Evolutionary conservation across 768 basidiomycete genomes (phyloP).

Genomic region (Russula olivacea): DNA sequence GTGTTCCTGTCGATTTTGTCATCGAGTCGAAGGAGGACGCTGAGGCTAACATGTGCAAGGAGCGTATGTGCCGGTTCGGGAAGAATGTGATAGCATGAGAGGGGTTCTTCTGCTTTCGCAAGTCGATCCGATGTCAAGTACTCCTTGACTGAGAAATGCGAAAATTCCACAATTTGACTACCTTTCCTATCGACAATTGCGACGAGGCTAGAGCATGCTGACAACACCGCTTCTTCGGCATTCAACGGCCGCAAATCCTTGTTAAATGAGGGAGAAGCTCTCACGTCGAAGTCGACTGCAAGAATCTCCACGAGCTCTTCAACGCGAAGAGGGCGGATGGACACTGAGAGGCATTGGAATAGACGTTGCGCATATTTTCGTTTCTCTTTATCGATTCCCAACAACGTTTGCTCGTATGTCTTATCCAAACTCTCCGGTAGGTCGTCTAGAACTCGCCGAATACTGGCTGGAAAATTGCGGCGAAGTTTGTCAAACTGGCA

Average conservation of each 20-base stretch:
- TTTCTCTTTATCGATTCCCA: conserved; percentile 5
- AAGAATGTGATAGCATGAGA: conserved; percentile 5
- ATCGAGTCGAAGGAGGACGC: not conserved
- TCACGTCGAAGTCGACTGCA: not conserved
- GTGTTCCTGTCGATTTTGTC: not conserved
- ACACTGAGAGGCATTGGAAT: conserved; percentile 3
- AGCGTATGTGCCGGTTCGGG: not conserved
- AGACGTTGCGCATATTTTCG: conserved; percentile 6
- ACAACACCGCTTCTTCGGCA: conserved; percentile 5
- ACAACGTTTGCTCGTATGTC: conserved; percentile 1
- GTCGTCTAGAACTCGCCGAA: not conserved
- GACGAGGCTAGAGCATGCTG: conserved; percentile 4
- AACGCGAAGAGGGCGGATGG: conserved; percentile 2
- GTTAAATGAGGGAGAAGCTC: not conserved
- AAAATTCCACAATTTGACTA: not conserved
- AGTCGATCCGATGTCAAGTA: not conserved
- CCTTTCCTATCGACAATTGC: not conserved
- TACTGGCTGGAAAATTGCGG: not conserved
- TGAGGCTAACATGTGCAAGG: not conserved
- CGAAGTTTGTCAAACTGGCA: conserved; percentile 13
- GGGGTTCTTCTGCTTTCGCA: not conserved
- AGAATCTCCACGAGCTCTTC: conserved; percentile 11
- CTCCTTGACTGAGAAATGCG: not conserved
- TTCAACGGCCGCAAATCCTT: conserved; percentile 1
- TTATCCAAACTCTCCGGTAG: conserved; percentile 10